Conservation (phyloP, 1,139 yeast genomes). For the Saccharomycopsis crataegensis region DNA sequence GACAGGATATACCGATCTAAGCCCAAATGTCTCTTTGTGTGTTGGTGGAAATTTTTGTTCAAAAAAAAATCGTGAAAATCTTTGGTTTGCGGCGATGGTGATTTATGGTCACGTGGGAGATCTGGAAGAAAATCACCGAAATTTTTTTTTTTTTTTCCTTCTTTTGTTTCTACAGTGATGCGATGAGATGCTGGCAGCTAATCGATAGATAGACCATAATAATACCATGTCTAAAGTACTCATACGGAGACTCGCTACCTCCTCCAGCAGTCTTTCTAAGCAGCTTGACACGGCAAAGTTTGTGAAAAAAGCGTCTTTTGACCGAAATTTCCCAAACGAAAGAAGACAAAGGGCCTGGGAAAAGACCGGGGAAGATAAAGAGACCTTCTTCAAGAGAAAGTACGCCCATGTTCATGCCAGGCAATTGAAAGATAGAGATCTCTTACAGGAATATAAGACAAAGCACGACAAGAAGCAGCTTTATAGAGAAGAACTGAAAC, state of each 20-base stretch:
- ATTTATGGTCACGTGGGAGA: too few species aligned
- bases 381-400: conserved; percentile 44
- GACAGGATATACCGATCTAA: too few species aligned
- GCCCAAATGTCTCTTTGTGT: too few species aligned
- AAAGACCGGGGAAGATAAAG: conserved; percentile 44
- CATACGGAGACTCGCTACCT: not conserved
- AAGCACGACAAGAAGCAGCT: conserved; percentile 15
- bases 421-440: conserved; percentile 27
- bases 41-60: not conserved
- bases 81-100: not conserved
- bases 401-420: conserved; percentile 54
- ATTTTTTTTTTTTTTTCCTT: too few species aligned
- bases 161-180: too few species aligned
- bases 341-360: conserved; percentile 55
- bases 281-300: conserved; percentile 2
- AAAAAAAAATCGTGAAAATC: not conserved
- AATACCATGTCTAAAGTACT: not conserved
- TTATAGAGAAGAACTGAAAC: not conserved
- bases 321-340: conserved; percentile 37
- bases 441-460: conserved; percentile 17
- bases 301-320: conserved; percentile 27
- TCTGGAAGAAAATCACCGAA: too few species aligned
- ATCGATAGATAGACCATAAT: not conserved
- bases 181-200: too few species aligned
- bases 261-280: not conserved